Base-by-base conservation (phyloP, 768 basidiomycete genomes). In the Serendipita indica region DNA sequence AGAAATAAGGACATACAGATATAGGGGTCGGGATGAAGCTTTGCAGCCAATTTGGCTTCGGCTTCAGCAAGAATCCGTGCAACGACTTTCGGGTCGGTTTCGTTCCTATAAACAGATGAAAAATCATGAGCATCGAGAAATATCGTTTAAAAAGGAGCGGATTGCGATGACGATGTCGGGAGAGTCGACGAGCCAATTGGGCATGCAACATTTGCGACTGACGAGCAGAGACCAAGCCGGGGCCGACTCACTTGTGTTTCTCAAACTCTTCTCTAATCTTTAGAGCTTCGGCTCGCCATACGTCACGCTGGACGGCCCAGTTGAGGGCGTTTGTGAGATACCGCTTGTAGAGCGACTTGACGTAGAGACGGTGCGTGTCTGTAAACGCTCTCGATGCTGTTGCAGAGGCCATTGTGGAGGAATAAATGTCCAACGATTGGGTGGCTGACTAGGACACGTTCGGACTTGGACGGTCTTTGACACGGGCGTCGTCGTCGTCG, bases 261-360 rank as follows among this genome's bases (percentile, higher is more conserved):
- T 98, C 94, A 69, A 98, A 98, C 69, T 89, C 80, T 61, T 92
- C 92, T 62, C 94, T 75, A 63, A 98, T 89, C 69, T 84, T 74
- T 65, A 93, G 71, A 12, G 93, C 92, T 70, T 84, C 79, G 59
- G 75, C 77, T 61, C 93, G 79, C 90, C 90, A 97, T 1, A 89
- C 67, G 66, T 91, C 86, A 58, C 93, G 75, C 59, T 85, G 77
- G 63, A 96, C 75, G 45, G 80, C 82, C 94, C 94, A 98, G 71
- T 98, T 84, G 57, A 94, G 74, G 49, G 87, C 77, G 65, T 96
- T 93, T 65, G 79, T 85, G 61, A 98, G 78, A 64, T 81, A 80
- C 34, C 92, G 84, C 66, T 79, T 84, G 76, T 96, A 97, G 3
- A 98, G 79, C 6, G 87, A 89, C 73, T 94, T 89, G 69, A 92